Conservation (phyloP, 1,284 basidiomycete genomes). For the Tremellales sp. region DNA sequence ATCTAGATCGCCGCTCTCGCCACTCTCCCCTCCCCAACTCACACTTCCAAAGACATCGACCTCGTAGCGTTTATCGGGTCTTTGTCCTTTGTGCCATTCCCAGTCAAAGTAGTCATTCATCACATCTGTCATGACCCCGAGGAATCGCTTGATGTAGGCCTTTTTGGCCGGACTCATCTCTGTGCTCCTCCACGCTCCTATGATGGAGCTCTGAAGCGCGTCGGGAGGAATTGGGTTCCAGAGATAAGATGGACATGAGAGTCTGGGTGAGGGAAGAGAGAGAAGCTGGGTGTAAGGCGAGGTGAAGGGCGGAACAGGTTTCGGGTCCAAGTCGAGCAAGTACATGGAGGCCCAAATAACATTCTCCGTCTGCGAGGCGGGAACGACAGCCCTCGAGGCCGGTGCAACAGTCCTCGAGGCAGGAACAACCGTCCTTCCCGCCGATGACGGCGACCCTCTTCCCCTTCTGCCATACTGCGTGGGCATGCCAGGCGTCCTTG, state of each 20-base stretch:
- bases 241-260: slow-evolving; percentile 11
- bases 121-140: slow-evolving; percentile 16
- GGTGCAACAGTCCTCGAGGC: too few species aligned
- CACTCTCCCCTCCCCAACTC: slow-evolving; percentile 46
- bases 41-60: slow-evolving; percentile 49
- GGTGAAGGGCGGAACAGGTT: too few species aligned
- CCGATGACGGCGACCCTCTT: too few species aligned
- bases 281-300: slow-evolving; percentile 24
- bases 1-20: slow-evolving; percentile 41
- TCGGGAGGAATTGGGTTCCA: slow-evolving; percentile 9
- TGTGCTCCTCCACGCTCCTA: slow-evolving; percentile 22
- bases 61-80: slow-evolving; percentile 23
- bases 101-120: slow-evolving; percentile 15
- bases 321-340: too few species aligned
- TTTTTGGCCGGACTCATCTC: slow-evolving; percentile 18
- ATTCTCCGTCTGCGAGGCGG: too few species aligned
- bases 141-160: slow-evolving; percentile 10
- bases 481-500: too few species aligned
- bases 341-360: too few species aligned
- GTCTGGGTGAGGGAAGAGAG: slow-evolving; percentile 15
- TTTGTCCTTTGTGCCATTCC: not conserved
- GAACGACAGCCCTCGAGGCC: too few species aligned
- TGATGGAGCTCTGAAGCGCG: slow-evolving; percentile 17
- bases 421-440: too few species aligned
- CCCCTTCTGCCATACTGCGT: too few species aligned